phyloP scores from a whole-genome alignment of 371 early-diverging fungal genomes.

The Lichtheimia ramosa region DNA sequence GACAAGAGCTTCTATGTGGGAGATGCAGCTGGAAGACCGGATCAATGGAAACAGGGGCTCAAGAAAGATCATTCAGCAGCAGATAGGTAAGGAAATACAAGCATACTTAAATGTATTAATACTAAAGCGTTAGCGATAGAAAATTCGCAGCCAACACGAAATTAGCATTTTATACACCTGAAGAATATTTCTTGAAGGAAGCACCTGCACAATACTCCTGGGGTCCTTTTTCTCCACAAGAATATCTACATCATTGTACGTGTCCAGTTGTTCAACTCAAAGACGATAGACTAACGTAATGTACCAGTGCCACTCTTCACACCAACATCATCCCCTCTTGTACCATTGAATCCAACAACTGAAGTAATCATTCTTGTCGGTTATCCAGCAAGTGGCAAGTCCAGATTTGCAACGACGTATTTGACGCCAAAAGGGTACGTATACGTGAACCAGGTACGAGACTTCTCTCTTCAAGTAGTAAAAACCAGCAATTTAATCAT shows the following conservation, averaged over 20 bases:
- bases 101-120: too few species aligned
- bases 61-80: conserved; percentile 78
- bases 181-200: conserved; percentile 71
- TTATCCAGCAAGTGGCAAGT: conserved; percentile 87
- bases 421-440: conserved; percentile 66
- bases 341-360: conserved; percentile 28
- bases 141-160: conserved; percentile 82
- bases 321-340: conserved; percentile 32
- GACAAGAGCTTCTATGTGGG: conserved; percentile 78
- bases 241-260: conserved; percentile 28
- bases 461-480: neutral
- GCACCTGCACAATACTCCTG: conserved; percentile 44
- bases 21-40: conserved; percentile 87
- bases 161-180: conserved; percentile 83
- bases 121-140: conserved; percentile 18
- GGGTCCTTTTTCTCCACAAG: conserved; percentile 61
- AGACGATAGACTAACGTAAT: neutral
- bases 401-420: conserved; percentile 65
- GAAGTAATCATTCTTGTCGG: conserved; percentile 84
- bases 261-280: conserved; percentile 3
- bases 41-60: conserved; percentile 57
- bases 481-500: neutral
- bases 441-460: conserved; percentile 78
- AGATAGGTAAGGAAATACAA: conserved; percentile 51
- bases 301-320: conserved; percentile 19